phyloP scores from a whole-genome alignment of 2,329 filamentous ascomycete species.

The Monosporascus ibericus region DNA sequence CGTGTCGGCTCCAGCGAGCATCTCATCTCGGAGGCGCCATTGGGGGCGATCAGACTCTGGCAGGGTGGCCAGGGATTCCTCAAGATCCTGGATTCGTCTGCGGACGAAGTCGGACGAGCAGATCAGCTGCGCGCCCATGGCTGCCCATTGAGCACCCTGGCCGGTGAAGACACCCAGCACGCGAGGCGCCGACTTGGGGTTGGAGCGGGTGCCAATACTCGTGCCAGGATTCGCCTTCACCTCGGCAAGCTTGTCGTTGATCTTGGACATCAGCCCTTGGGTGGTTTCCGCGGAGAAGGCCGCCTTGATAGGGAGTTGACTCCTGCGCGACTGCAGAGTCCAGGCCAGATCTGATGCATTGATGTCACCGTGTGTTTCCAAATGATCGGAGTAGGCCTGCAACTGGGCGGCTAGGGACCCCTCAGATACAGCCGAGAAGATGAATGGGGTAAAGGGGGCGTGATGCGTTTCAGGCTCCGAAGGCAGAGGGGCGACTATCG shows the following conservation, averaged over 20 bases:
- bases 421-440: too few relatives aligned
- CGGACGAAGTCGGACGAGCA: constrained; percentile 8
- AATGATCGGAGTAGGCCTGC: too few relatives aligned
- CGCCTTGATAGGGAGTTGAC: too few relatives aligned
- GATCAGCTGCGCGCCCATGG: constrained; percentile 11
- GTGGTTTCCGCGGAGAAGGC: too few relatives aligned
- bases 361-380: too few relatives aligned
- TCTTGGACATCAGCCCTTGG: neutral
- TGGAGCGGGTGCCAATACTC: too few relatives aligned
- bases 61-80: constrained; percentile 6
- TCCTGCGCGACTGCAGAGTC: neutral
- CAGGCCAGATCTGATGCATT: too few relatives aligned
- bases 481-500: neutral
- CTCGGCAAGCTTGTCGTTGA: neutral
- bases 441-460: too few relatives aligned
- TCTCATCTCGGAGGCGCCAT: constrained; percentile 12
- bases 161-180: constrained; percentile 24
- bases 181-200: too few relatives aligned
- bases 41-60: constrained; percentile 6
- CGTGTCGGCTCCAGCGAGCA: constrained; percentile 2
- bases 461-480: too few relatives aligned
- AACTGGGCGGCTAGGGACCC: fast-evolving
- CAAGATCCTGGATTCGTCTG: constrained; percentile 6
- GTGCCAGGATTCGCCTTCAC: too few relatives aligned
- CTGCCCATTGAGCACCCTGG: constrained; percentile 26